Evolutionary conservation across 2,329 filamentous ascomycete species (phyloP), one percentile per base, ranked within the genome.

Genomic region (Hysterium pulicare): DNA sequence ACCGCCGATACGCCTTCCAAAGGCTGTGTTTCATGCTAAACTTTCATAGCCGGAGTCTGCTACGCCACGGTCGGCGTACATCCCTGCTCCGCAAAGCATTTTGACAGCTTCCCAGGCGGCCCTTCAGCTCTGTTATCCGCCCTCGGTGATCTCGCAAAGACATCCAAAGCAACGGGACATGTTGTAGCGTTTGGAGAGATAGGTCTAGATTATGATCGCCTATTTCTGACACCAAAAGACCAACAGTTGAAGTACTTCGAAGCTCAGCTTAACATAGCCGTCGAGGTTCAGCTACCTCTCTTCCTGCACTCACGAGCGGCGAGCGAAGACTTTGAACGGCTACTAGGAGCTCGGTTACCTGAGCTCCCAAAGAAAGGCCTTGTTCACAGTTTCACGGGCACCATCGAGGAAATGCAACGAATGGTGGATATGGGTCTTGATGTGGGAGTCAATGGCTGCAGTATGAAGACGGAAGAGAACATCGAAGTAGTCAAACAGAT

Each of bases 361-460:
- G 73, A 74, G 43, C 71, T 96, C 11, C 82, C 85, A 17, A 85
- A 79, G 55, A 80, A 84, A 15, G 93, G 87, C 11, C 81, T 97
- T 13, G 93, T 98, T 41, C 93, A 98, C 70, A 91, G 86, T 61
- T 98, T 98, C 59, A 98, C 93, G 0, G 93, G 93, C 3, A 89
- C 88, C 0, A 68, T 82, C 11, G 87, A 86, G 42, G 93, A 98
- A 69, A 91, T 95, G 85, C 71, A 77, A 42, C 81, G 87, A 51
- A 71, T 97, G 42, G 82, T 94, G 55, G 82, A 81, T 2, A 66
- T 94, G 34, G 91, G 90, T 0, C 79, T 96, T 41, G 85, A 95
- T 67, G 83, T 98, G 47, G 91, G 93, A n/a, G 81, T 96, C 47
- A 98, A 98, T 61, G 93, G 93, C 4, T 98, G 93, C 68, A 94